phyloP scores from a whole-genome alignment of 2,329 filamentous ascomycete genomes.

The Ampelomyces quisqualis region DNA sequence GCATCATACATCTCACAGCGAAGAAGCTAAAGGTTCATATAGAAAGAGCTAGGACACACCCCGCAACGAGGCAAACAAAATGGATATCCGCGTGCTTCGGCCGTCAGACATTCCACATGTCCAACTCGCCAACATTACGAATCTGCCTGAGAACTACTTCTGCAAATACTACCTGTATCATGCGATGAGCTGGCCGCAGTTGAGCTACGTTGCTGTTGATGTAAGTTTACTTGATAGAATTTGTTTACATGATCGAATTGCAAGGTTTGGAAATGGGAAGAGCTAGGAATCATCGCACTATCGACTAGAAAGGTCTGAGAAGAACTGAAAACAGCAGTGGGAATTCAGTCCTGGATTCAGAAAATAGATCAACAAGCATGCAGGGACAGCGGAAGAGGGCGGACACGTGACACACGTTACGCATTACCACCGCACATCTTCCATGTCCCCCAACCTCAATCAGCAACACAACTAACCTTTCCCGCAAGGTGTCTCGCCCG shows the following conservation, averaged over 20 bases:
- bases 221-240: slow-evolving; percentile 46
- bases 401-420: slow-evolving; percentile 1
- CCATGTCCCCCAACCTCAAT: not conserved
- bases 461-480: not conserved
- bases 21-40: no score
- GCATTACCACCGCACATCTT: no score
- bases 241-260: no score
- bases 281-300: not conserved
- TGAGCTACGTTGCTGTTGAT: slow-evolving; percentile 95
- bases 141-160: slow-evolving; percentile 99
- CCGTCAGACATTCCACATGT: slow-evolving; percentile 85
- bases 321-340: no score
- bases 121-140: slow-evolving; percentile 98
- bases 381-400: not conserved
- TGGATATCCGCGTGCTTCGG: slow-evolving; percentile 88
- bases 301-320: not conserved
- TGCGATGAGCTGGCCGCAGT: slow-evolving; percentile 94
- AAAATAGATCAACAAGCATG: no score
- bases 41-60: slow-evolving; percentile 5
- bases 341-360: not conserved
- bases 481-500: slow-evolving; percentile 65
- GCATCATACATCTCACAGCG: no score
- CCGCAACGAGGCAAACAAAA: slow-evolving; percentile 42
- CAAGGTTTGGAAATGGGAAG: no score
- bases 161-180: slow-evolving; percentile 99